Base-by-base conservation (phyloP, 2,329 filamentous ascomycete genomes). In the Magnaporthiopsis rhizophila region DNA sequence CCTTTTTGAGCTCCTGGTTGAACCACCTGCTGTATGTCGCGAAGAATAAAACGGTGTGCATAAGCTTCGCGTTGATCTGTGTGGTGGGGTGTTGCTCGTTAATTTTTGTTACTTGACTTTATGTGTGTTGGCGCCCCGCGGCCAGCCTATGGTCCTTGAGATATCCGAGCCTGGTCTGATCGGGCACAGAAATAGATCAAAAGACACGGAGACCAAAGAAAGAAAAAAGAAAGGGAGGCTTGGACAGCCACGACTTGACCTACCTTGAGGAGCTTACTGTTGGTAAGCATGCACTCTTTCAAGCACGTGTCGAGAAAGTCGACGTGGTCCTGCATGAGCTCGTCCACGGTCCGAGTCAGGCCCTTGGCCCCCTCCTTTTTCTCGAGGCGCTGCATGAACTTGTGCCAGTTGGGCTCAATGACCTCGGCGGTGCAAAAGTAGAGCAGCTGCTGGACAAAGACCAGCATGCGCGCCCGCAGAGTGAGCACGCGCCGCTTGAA, bases 201-300 rank as follows among this genome's bases (percentile, higher is more conserved):
- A 50, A 50, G 6, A 50, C 4, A 50, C 1, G 11, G 18, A 50
- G 6, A 50, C 6, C 30, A 30, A 30, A 30, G 6, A 30, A 30
- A 30, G 6, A 30, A 30, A 50, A 50, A 18, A 50, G 4, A 50
- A 7, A 18, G 2, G 38, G 15, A 8, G 38, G 18, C 5, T 50
- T 50, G 45, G 45, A 21, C 6, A 24, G 45, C 13, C n/a, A 24
- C 45, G 3, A 34, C n/a, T 32, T 26, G 32, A 76, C 81, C 68
- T 83, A 97, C 94, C 77, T 92, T 89, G 7, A 99, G 79, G 8
- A 99, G 83, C 78, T 97, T 97, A 73, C 91, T 92, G 75, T 99
- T 97, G 26, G 95, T 99, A 68, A 99, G 83, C 92, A 98, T 98
- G 80, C 95, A 98, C 78, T 98, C 95, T 78, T 98, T 99, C 71